Evolutionary conservation across 2,329 filamentous ascomycete genomes (phyloP).

Genomic region (Tolypocladium nubicola): DNA sequence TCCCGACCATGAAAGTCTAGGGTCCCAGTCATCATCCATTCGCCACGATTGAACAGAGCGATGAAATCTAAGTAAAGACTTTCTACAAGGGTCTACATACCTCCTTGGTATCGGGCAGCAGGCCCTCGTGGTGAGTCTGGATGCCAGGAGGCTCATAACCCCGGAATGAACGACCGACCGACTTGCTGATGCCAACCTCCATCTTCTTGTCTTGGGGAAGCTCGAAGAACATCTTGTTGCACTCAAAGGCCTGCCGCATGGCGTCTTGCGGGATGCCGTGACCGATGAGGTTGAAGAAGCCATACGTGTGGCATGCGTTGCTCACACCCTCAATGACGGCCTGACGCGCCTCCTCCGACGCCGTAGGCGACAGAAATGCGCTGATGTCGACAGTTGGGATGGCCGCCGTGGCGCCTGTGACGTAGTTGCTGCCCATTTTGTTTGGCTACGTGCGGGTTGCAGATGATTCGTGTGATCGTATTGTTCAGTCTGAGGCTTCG

Average conservation of each 20-base stretch:
- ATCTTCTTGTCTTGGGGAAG: constrained; percentile 13
- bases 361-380: constrained; percentile 9
- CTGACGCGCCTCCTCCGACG: constrained; percentile 9
- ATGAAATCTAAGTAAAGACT: too few relatives aligned
- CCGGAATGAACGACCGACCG: constrained; percentile 15
- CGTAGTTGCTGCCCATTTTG: background rate
- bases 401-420: background rate
- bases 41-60: too few relatives aligned
- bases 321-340: constrained; percentile 13
- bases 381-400: constrained; percentile 19
- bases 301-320: constrained; percentile 16
- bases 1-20: constrained; percentile 3
- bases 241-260: constrained; percentile 9
- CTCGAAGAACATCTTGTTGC: constrained; percentile 13
- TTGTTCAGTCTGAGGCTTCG: too few relatives aligned
- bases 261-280: constrained; percentile 14
- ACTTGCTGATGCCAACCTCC: constrained; percentile 15
- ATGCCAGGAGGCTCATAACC: constrained; percentile 17
- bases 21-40: too few relatives aligned
- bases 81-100: background rate
- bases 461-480: too few relatives aligned
- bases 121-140: constrained; percentile 16
- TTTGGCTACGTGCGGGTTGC: background rate
- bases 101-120: constrained; percentile 13
- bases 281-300: constrained; percentile 19